Conservation (phyloP, 1,284 basidiomycete species). For the Irpex lacteus region DNA sequence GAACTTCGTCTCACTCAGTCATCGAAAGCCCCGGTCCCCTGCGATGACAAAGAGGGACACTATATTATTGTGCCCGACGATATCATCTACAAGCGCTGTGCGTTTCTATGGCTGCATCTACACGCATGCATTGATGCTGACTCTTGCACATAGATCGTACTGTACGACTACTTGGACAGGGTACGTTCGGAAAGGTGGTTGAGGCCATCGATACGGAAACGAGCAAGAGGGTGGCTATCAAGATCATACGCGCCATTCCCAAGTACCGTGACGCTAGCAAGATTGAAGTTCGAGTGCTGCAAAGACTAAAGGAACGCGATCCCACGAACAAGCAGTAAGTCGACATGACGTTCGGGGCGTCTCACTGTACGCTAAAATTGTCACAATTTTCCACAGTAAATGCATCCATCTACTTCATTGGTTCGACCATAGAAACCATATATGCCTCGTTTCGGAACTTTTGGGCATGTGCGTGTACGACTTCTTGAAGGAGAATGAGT, state of each 20-base stretch:
- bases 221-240: slow-evolving; percentile 88
- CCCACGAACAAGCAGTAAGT: slow-evolving; percentile 86
- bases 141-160: slow-evolving; percentile 70
- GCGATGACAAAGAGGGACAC: slow-evolving; percentile 94
- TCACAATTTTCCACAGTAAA: slow-evolving; percentile 60
- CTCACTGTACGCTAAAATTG: background rate
- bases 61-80: slow-evolving; percentile 92
- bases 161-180: slow-evolving; percentile 89
- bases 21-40: slow-evolving; percentile 60
- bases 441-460: slow-evolving; percentile 96
- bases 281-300: slow-evolving; percentile 95
- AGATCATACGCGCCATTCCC: slow-evolving; percentile 96
- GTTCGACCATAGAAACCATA: slow-evolving; percentile 98
- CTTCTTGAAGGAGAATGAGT: slow-evolving; percentile 97
- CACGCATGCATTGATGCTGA: slow-evolving; percentile 20
- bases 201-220: slow-evolving; percentile 85
- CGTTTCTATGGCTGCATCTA: slow-evolving; percentile 18
- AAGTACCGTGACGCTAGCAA: slow-evolving; percentile 99
- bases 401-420: slow-evolving; percentile 95
- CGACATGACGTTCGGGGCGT: slow-evolving; percentile 4
- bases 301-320: slow-evolving; percentile 89
- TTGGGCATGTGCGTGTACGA: slow-evolving; percentile 98
- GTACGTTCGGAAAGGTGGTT: slow-evolving; percentile 99
- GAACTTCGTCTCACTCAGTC: slow-evolving; percentile 37
- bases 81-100: slow-evolving; percentile 82